Base-by-base conservation (phyloP, 148 eudicot genomes). In the Rhododendron molle region DNA sequence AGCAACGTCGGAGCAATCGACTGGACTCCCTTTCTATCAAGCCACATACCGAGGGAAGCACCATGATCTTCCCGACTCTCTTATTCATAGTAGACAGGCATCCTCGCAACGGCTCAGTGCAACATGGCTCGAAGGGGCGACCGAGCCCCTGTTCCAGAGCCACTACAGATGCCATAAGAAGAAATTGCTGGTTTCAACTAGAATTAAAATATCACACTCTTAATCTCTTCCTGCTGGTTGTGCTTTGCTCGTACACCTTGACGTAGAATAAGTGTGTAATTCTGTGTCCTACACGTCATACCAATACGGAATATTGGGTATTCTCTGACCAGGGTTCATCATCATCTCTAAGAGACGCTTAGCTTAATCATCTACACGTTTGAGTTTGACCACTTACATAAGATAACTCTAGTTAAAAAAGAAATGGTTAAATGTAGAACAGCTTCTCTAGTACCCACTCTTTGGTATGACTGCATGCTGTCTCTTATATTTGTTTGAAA, bases 381-480 rank as follows among this genome's bases (percentile, higher is more conserved):
- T n/a, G 40, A 40, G 32, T n/a, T 26, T 65, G 69, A 50, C 71
- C 20, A 69, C 71, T 23, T 62, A 62, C 16, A 28, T 28, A 69
- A 67, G 74, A 5, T 2, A 7, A 36, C 50, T 20, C 16, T 34
- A 10, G 20, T 34, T 23, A 18, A 67, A 50, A 44, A 23, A 71
- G 12, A 14, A 16, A 28, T 0, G 44, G n/a, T 67, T 14, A 3
- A 2, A 9, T n/a, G 4, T 47, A 47, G 38, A 30, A 4, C 52
- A 32, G 85, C 46, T 83, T 83, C 46, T 83, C 18, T 32, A 56
- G n/a, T 36, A 69, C 43, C 43, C n/a, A 21, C 46, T 76, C 23
- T 34, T 60, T 58, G 32, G 74, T 18, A 38, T 77, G 50, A 83
- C 44, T 85, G 82, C 34, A 36, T 80, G 85, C 23, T 46, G 30